Evolutionary conservation across 805 yeast genomes (phyloP), one percentile per base, ranked within the genome.

Genomic region (Cyberlindnera nakhonratchasimensis): DNA sequence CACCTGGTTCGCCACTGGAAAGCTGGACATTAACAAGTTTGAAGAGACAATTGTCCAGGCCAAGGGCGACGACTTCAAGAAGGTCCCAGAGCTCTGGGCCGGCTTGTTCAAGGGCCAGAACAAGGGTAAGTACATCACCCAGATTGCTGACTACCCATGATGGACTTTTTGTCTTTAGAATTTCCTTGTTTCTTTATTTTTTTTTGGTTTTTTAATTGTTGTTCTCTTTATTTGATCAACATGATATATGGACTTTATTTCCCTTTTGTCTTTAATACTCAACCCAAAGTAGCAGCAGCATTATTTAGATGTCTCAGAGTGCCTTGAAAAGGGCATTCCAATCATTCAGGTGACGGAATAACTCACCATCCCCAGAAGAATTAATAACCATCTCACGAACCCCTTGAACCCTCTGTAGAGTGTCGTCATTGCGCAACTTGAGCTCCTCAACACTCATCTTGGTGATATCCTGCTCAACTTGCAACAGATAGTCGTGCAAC

Each of bases 401-500:
- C 17, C 51, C 52, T 4, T 55, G 42, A 7, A 65, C 36, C 40
- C 55, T 59, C n/a, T 43, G 40, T 33, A 68, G 42, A 0, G 71
- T 63, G 44, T 67, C 70, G 48, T 68, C 73, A 11, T 57, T 54
- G 1, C 41, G 25, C n/a, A 64, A 18, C 24, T 48, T 30, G 7
- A 10, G 17, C 14, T 49, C 54, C 12, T 31, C 39, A 11, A 18
- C 34, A 43, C 6, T 24, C 48, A 13, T 17, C 17, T 2, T 7
- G 9, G 32, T 17, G 3, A 43, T 39, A 20, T 45, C 46, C 29
- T 45, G 54, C 18, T 74, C 78, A 17, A 69, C 69, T 52, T 85
- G 90, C 37, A 88, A 63, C 14, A 86, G 69, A 43, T 77, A 75
- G 39, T 83, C 82, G 52, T 82, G 81, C 16, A 88, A 59, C 0